Evolutionary conservation across 495 filamentous ascomycete genomes (phyloP), one percentile per base, ranked within the genome.

Genomic region (Penicillium subrubescens): DNA sequence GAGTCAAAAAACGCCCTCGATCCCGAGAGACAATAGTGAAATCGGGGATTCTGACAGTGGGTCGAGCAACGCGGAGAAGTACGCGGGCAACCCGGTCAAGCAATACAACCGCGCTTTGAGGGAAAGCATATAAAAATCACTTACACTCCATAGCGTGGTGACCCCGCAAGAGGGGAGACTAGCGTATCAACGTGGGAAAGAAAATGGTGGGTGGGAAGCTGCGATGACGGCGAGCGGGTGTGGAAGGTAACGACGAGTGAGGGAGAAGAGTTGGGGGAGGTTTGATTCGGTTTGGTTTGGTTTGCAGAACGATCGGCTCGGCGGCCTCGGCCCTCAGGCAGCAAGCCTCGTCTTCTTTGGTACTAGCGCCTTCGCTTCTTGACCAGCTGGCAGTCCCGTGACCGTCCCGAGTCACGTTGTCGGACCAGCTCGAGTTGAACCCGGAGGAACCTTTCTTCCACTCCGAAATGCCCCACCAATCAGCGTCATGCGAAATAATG

Each of bases 91-190:
- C 71, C 69, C 60, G 63, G 52, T 74, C 66, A 69, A 68, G 68
- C 60, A 64, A 71, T 73, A 75, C 69, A 73, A 66, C 67, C 69
- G 60, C 39, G 60, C 60, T 61, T 60, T 34, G 60, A 31, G 33
- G 19, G n/a, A 17, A 64, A 69, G 31, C 60, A 64, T 60, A 74
- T 74, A 64, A 76, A 73, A 75, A 72, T 68, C 37, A 81, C 80
- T 80, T 74, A 82, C 80, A 77, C 68, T 81, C 77, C 77, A 80
- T 80, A 81, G 79, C 80, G 78, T 75, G 80, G 80, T 81, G 80
- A 82, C 80, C 80, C 80, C 80, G 66, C 70, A 67, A 71, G 53
- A 74, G 77, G 74, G 73, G 66, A 65, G 62, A 54, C 41, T 67
- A 69, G 55, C 53, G 55, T 66, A 72, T 72, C 66, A 75, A 71